phyloP scores from a whole-genome alignment of 306 rosid genomes.

The Bauhinia variegata region DNA sequence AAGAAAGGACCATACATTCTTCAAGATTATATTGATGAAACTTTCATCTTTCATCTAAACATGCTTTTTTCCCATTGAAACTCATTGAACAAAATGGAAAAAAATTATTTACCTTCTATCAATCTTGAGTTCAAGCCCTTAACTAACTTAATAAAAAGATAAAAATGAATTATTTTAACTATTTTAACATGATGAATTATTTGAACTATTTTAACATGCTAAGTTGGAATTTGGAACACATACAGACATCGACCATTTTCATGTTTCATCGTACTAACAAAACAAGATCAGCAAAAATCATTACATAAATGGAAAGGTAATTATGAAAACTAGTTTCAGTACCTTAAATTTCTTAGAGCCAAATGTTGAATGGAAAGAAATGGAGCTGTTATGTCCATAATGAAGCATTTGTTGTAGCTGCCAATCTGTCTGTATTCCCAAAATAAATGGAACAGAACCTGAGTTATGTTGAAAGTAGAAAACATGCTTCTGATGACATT shows the following conservation, averaged over 20 bases:
- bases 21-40: conserved; percentile 25
- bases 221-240: neutral
- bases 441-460: conserved; percentile 52
- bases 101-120: conserved; percentile 6
- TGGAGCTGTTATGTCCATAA: conserved; percentile 58
- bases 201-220: neutral
- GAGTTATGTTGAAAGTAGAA: conserved; percentile 65
- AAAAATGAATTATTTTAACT: neutral
- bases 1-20: no score
- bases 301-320: conserved; percentile 15
- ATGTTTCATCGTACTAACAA: neutral
- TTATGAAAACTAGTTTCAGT: conserved; percentile 11
- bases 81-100: conserved; percentile 2
- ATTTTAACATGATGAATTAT: neutral
- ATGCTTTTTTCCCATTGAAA: neutral
- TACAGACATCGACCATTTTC: neutral
- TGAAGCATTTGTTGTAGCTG: conserved; percentile 80
- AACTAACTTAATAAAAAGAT: neutral
- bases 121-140: conserved; percentile 2
- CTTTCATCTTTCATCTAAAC: neutral
- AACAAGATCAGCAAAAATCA: conserved; percentile 14
- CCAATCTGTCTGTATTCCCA: conserved; percentile 88
- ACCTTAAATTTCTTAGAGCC: conserved; percentile 78
- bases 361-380: conserved; percentile 67
- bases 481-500: conserved; percentile 66